Evolutionary conservation across 1,284 basidiomycete genomes (phyloP), one percentile per base, ranked within the genome.

Genomic region (Cutaneotrichosporon cavernicola): DNA sequence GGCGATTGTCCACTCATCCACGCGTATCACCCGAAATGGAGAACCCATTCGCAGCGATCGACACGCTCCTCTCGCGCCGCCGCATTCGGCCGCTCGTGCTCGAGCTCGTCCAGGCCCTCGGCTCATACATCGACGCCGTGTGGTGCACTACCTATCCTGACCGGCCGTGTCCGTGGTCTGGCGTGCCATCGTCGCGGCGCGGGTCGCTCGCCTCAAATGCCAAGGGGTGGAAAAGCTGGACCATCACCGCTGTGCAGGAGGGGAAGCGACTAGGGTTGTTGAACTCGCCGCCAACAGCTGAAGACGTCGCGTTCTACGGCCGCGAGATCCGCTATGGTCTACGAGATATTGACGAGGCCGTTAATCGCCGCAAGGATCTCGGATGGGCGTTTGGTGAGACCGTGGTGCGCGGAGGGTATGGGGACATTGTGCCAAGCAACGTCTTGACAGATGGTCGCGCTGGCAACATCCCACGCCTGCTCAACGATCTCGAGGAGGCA

Each of bases 401-500:
- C 0, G 62, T 77, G 38, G 56, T 67, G 31, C 59, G 66, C 9
- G 77, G 76, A 2, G 36, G 61, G 43, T 79, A 79, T 56, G 77
- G 69, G 13, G 66, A 72, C 13, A 71, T 75, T 11, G 56, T 65
- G 11, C 58, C 64, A 22, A 62, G 64, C 4, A 79, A 76, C 58
- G 73, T 75, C 1, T 51, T 76, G 10, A 69, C 69, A 0, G 7
- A 70, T 22, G 72, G 71, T 2, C 52, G 66, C 34, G 75, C 69
- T 0, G 75, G 72, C 5, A 74, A 73, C 65, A 66, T 76, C 38
- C 66, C 72, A 0, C 63, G 77, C 21, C 58, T 79, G 21, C 65
- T 79, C 32, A 76, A 77, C 53, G 77, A 79, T 67, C 70, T 79
- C 10, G 77, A 79, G 56, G 76, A 78, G 63, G 75, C 72, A 1